Evolutionary conservation across 2,329 filamentous ascomycete species (phyloP).

Genomic region (Sporothrix phasma): DNA sequence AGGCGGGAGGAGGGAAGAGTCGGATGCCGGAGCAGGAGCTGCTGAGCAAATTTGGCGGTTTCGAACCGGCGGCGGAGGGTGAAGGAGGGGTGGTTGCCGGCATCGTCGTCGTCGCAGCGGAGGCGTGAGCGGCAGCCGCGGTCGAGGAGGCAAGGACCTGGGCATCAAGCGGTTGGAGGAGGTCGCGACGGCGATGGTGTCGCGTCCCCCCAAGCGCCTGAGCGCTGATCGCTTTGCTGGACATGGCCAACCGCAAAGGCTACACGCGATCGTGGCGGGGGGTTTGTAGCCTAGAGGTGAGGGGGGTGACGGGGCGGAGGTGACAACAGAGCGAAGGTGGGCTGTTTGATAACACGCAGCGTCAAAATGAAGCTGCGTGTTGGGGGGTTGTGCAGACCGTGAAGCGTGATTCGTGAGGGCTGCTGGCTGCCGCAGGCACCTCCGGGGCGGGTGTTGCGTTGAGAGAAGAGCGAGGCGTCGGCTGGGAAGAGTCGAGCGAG

Average conservation of each 20-base stretch:
- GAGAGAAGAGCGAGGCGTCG: not conserved
- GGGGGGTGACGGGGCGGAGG: not conserved
- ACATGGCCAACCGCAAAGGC: slow-evolving; percentile 34
- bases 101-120: slow-evolving; percentile 13
- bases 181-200: slow-evolving; percentile 22
- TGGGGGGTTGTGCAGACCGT: slow-evolving; percentile 2
- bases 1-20: not conserved
- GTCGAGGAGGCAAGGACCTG: slow-evolving; percentile 7
- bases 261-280: slow-evolving; percentile 22
- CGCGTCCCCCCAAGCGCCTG: slow-evolving; percentile 31
- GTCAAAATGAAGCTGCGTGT: slow-evolving; percentile 11
- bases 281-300: slow-evolving; percentile 18
- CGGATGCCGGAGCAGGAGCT: not conserved
- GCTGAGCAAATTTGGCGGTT: slow-evolving; percentile 22
- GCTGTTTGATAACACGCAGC: slow-evolving; percentile 10
- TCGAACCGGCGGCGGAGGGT: not conserved
- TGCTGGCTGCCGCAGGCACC: slow-evolving; percentile 9
- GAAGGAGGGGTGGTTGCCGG: slow-evolving; percentile 8
- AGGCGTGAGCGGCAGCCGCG: slow-evolving; percentile 19
- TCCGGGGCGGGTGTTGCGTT: not conserved
- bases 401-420: slow-evolving; percentile 8
- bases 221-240: slow-evolving; percentile 45
- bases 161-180: slow-evolving; percentile 6
- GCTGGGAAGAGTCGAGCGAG: not conserved
- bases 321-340: slow-evolving; percentile 10